Base-by-base conservation (phyloP, 768 basidiomycete species). In the Kwoniella botswanensis region DNA sequence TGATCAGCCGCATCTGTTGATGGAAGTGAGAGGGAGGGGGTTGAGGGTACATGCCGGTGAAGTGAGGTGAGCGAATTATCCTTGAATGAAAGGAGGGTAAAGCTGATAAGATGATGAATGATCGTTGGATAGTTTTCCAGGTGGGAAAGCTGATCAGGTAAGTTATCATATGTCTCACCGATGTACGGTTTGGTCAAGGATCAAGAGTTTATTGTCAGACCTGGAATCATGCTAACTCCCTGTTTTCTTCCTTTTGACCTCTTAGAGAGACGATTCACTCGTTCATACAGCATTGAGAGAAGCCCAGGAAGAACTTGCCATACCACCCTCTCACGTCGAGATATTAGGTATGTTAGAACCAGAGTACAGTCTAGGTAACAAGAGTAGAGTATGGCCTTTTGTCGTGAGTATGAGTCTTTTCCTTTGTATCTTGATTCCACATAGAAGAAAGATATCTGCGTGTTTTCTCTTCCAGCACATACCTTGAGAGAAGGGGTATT, bases 11-110 rank as follows among this genome's bases (percentile, higher is more conserved):
- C 70, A 77, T 55, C 72, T 83, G 5, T 67, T 83, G 9, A 63
- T 83, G 50, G 74, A 82, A 58, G 72, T 82, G 1, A 54, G 82
- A 43, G 67, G 73, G n/a, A 68, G 70, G 42, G 66, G 70, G 13
- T 63, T 83, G 72, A 62, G 82, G 22, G 73, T 77, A 17, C 82
- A 83, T 67, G 79, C 78, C 2, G 82, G 82, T 4, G 82, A 83
- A 71, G 74, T 79, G 44, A 79, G 81, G 82, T 82, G 63, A 76
- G 82, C 29, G 46, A 15, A 13, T 41, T 18, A 12, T 43, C 22
- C 13, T 54, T 42, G 29, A 52, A 15, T 21, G 3, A 29, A 22
- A 21, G 9, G 7, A 21, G 43, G 44, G 50, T 42, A 53, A 65
- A 22, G 42, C 42, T 29, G 18, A 43, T 21, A 24, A 76, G 70